Evolutionary conservation across 2,329 filamentous ascomycete genomes (phyloP).

Genomic region (Hymenoscyphus fraxineus): DNA sequence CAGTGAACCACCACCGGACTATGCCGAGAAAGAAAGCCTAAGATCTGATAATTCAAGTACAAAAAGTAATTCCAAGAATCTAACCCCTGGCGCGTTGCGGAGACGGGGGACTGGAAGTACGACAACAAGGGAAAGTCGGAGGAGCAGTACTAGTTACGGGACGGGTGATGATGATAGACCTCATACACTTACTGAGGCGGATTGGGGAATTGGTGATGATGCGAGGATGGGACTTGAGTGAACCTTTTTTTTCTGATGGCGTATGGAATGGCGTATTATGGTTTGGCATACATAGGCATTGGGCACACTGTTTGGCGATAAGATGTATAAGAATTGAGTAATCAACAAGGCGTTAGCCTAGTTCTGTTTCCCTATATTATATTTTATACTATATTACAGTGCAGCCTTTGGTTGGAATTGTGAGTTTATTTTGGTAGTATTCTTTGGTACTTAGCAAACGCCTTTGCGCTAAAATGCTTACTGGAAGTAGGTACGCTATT

Average conservation of each 20-base stretch:
- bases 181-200: slow-evolving; percentile 52
- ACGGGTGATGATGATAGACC: slow-evolving; percentile 42
- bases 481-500: not conserved
- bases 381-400: no score
- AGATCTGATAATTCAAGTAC: slow-evolving; percentile 13
- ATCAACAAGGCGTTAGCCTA: not conserved
- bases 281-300: not conserved
- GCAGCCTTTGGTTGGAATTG: not conserved
- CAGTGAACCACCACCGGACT: slow-evolving; percentile 18
- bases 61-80: slow-evolving; percentile 21
- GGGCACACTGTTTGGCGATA: not conserved
- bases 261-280: not conserved
- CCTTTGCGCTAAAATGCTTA: slow-evolving; percentile 2
- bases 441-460: not conserved
- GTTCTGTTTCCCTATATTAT: no score
- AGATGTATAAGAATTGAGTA: not conserved
- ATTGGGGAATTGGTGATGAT: slow-evolving; percentile 81
- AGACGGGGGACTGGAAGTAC: slow-evolving; percentile 20
- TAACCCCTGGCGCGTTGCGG: slow-evolving; percentile 22
- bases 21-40: slow-evolving; percentile 15
- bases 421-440: not conserved
- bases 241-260: not conserved
- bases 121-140: slow-evolving; percentile 17
- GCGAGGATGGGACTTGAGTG: slow-evolving; percentile 77
- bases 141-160: slow-evolving; percentile 21